phyloP scores from a whole-genome alignment of 306 rosid genomes.

The Casuarina glauca region DNA sequence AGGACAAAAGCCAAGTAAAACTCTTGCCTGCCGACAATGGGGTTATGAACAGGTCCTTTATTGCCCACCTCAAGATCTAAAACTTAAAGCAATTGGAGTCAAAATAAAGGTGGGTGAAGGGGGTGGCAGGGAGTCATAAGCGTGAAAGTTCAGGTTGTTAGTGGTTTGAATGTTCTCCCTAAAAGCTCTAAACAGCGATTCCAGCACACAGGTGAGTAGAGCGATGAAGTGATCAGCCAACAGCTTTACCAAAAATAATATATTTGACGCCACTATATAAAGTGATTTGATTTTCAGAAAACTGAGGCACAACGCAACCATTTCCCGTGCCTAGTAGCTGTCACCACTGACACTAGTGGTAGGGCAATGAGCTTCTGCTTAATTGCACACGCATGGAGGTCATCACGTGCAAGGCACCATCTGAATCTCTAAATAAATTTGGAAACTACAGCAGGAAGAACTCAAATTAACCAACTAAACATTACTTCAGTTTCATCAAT shows the following conservation, averaged over 20 bases:
- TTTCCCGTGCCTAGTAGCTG: no score
- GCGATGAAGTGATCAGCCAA: not conserved
- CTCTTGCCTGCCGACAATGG: not conserved
- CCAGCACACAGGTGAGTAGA: not conserved
- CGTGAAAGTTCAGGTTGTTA: not conserved
- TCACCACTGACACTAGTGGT: not conserved
- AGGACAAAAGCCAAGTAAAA: no score
- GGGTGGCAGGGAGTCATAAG: not conserved
- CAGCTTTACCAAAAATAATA: no score
- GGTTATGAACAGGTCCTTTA: no score
- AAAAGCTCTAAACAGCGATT: no score
- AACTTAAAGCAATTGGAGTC: no score
- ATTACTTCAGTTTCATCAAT: not conserved
- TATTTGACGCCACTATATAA: no score
- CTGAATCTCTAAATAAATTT: not conserved
- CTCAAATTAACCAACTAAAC: not conserved
- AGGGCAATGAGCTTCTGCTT: not conserved
- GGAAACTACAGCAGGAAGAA: not conserved
- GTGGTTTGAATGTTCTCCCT: not conserved
- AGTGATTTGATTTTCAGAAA: no score
- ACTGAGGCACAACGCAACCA: no score
- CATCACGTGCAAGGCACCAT: not conserved
- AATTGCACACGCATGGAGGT: not conserved
- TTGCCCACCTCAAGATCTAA: no score
- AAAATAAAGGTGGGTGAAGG: not conserved